Evolutionary conservation across 1,284 basidiomycete genomes (phyloP), one percentile per base, ranked within the genome.

Genomic region (Hypsizygus ulmarius): DNA sequence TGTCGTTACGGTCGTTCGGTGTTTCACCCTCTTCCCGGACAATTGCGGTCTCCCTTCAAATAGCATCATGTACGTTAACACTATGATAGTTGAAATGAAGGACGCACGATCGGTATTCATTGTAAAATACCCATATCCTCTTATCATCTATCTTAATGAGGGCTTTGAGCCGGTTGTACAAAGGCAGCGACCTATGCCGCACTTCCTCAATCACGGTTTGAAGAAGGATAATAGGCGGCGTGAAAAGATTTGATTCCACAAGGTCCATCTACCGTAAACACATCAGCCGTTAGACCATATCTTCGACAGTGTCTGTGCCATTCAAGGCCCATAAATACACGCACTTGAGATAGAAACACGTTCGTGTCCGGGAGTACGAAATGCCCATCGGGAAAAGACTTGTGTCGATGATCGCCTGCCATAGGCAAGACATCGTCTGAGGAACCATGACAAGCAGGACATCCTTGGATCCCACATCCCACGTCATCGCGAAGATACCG

Each of bases 191-290:
- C 21, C 96, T 82, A 67, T 99, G 96, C 47, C 96, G 79, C 50
- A 97, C 93, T 79, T 99, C 97, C 57, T 97, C 92, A 41, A 97
- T 73, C 1, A 97, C 94, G 0, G 96, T 99, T 67, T 99, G 97
- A 1, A 97, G 79, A 9, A 99, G 74, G 44, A 99, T 86, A 45
- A 97, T 81, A 0, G 91, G 89, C 0, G 90, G 74, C 0, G 71
- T 76, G 54, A 97, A 91, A 1, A 85, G 69, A 4, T 72, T 65
- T 0, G 89, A 88, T 63, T 93, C 88, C 35, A 97, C 74, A 42
- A 97, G 74, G 67, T 98, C 95, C 87, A 97, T 96, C 89, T 97
- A 64, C 8, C 47, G 5, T 54, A 2, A 49, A 25, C 15, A 37
- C 3, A 25, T 41, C 43, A 39, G 38, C 7, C 25, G 10, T n/a